Conservation (phyloP, 495 filamentous ascomycete species). For the Chaetomidium leptoderma region DNA sequence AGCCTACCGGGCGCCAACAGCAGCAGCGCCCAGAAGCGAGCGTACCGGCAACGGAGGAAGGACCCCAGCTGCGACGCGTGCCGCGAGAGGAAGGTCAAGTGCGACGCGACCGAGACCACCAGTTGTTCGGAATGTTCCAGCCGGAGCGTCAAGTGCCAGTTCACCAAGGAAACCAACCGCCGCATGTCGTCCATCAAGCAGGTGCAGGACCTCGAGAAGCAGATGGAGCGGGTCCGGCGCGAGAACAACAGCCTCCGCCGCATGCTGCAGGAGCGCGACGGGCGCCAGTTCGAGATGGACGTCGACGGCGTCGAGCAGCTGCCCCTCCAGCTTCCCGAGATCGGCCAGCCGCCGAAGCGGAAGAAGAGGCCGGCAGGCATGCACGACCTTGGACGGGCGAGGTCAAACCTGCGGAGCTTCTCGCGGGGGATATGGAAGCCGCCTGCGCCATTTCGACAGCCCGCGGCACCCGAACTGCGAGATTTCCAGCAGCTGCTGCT, state of each 20-base stretch:
- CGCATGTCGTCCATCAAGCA: slow-evolving; percentile 99
- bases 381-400: slow-evolving; percentile 66
- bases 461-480: slow-evolving; percentile 49
- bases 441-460: slow-evolving; percentile 65
- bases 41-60: slow-evolving; percentile 90
- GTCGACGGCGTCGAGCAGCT: slow-evolving; percentile 55
- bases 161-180: slow-evolving; percentile 97
- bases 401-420: slow-evolving; percentile 68
- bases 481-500: slow-evolving; percentile 56
- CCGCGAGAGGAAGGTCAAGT: slow-evolving; percentile 97
- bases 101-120: slow-evolving; percentile 91
- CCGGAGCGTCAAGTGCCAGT: slow-evolving; percentile 93
- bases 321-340: slow-evolving; percentile 65
- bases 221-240: slow-evolving; percentile 68
- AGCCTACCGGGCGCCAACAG: slow-evolving; percentile 33
- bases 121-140: slow-evolving; percentile 96
- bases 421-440: slow-evolving; percentile 77
- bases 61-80: slow-evolving; percentile 98
- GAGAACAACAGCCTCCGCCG: slow-evolving; percentile 69
- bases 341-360: slow-evolving; percentile 59
- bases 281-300: slow-evolving; percentile 50
- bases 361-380: slow-evolving; percentile 54
- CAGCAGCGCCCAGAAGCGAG: slow-evolving; percentile 65
- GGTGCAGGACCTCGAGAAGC: slow-evolving; percentile 94
- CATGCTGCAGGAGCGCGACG: slow-evolving; percentile 47